Evolutionary conservation across 2,329 filamentous ascomycete species (phyloP).

Genomic region (Monilinia fructicola): DNA sequence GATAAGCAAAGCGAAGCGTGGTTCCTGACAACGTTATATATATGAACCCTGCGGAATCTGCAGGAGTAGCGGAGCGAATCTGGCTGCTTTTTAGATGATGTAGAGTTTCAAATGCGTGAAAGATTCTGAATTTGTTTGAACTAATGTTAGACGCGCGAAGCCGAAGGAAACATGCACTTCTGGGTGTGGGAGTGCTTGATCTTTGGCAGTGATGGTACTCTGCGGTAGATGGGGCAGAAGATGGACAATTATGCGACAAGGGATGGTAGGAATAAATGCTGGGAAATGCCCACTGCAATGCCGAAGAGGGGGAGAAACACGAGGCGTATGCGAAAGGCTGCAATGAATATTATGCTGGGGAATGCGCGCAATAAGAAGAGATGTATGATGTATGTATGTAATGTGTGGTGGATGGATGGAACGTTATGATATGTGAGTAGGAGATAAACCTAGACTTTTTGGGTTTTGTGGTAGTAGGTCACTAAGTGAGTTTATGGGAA

Average conservation of each 20-base stretch:
- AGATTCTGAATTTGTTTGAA: constrained; percentile 22
- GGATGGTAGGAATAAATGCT: constrained; percentile 24
- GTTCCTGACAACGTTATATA: constrained; percentile 41
- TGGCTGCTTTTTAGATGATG: constrained; percentile 26
- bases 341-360: constrained; percentile 20
- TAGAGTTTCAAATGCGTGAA: constrained; percentile 30
- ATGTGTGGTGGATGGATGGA: constrained; percentile 8
- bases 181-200: constrained; percentile 16
- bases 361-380: constrained; percentile 14
- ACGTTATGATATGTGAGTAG: constrained; percentile 11
- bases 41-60: constrained; percentile 36
- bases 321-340: constrained; percentile 20
- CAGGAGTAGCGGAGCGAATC: constrained; percentile 36
- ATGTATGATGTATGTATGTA: constrained; percentile 15
- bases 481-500: constrained; percentile 12
- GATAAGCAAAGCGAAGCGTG: constrained; percentile 37
- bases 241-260: constrained; percentile 21
- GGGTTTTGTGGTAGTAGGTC: constrained; percentile 9
- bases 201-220: constrained; percentile 2
- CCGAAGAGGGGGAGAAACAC: constrained; percentile 18
- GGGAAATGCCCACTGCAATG: constrained; percentile 21
- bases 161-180: constrained; percentile 33
- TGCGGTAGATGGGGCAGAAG: constrained; percentile 21
- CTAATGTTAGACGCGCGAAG: constrained; percentile 32
- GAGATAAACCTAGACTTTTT: constrained; percentile 10